phyloP scores from a whole-genome alignment of 2,329 filamentous ascomycete genomes.

The Colletotrichum caudatum region DNA sequence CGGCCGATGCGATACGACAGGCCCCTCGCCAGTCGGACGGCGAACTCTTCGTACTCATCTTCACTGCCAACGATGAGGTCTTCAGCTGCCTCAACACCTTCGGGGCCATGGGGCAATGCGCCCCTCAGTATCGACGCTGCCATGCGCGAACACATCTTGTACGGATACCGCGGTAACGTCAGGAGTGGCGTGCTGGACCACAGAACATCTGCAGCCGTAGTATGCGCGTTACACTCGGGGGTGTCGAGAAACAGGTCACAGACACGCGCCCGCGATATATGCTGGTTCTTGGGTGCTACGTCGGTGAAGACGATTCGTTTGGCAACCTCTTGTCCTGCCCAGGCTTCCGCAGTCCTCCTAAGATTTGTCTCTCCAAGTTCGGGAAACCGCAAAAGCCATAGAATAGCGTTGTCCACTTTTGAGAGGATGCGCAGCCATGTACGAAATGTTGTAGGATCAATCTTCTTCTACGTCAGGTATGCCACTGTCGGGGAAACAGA shows the following conservation, averaged over 20 bases:
- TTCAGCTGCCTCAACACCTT: conserved; percentile 74
- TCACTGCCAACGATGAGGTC: conserved; percentile 86
- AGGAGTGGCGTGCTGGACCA: conserved; percentile 96
- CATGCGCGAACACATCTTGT: conserved; percentile 99
- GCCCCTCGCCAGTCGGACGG: conserved; percentile 73
- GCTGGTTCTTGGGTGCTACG: conserved; percentile 92
- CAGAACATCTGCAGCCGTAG: conserved; percentile 93
- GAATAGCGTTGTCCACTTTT: conserved; percentile 84
- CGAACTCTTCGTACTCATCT: conserved; percentile 84
- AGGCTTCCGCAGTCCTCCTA: conserved; percentile 80
- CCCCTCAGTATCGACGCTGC: conserved; percentile 94
- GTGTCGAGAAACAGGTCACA: conserved; percentile 97
- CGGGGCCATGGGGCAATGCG: conserved; percentile 78
- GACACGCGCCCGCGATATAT: conserved; percentile 91
- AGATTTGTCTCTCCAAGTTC: conserved; percentile 92
- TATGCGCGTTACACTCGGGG: conserved; percentile 97
- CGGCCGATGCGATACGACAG: conserved; percentile 67
- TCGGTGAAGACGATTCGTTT: conserved; percentile 93
- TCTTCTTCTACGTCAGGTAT: conserved; percentile 63
- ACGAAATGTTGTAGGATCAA: conserved; percentile 95
- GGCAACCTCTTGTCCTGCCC: conserved; percentile 89
- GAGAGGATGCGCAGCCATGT: conserved; percentile 94
- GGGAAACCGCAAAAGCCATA: conserved; percentile 97
- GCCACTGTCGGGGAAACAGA: conserved; percentile 17
- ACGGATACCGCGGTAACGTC: conserved; percentile 89